Evolutionary conservation across 2,329 filamentous ascomycete genomes (phyloP).

Genomic region (Sarocladiaceae sp.): DNA sequence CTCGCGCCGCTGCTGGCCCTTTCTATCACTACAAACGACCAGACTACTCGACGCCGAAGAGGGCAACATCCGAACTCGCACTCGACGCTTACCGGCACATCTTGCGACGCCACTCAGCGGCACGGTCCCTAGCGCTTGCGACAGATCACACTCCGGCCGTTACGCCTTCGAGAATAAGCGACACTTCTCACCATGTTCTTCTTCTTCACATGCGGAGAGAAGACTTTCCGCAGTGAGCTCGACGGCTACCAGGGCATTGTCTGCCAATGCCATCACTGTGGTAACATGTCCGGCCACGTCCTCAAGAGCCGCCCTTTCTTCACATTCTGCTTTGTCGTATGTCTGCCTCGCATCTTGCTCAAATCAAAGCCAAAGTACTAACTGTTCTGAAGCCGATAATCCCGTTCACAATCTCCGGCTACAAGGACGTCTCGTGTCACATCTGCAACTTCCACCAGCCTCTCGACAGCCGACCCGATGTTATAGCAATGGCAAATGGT

Average conservation of each 20-base stretch:
- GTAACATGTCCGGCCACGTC: slow-evolving; percentile 58
- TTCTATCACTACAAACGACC: no score
- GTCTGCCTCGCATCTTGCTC: slow-evolving; percentile 20
- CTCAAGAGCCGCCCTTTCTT: slow-evolving; percentile 69
- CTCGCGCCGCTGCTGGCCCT: no score
- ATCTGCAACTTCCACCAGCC: slow-evolving; percentile 75
- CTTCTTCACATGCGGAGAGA: slow-evolving; percentile 58
- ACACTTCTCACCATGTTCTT: slow-evolving; percentile 49
- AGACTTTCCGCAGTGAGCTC: slow-evolving; percentile 56
- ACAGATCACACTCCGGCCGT: no score
- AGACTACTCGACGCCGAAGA: no score
- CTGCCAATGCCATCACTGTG: slow-evolving; percentile 63
- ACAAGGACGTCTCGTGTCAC: slow-evolving; percentile 67
- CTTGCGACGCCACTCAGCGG: no score
- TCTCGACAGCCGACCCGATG: slow-evolving; percentile 52
- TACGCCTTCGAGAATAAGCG: no score
- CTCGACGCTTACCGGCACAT: no score
- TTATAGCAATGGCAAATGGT: slow-evolving; percentile 46
- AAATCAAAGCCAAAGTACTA: not conserved
- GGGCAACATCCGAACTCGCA: no score
- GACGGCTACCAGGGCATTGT: slow-evolving; percentile 57
- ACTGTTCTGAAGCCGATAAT: slow-evolving; percentile 53
- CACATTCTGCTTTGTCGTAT: slow-evolving; percentile 71
- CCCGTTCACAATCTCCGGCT: slow-evolving; percentile 63
- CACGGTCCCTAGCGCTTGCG: no score